Percentiles rank a stretch among this genome's conserved stretches.
Conservation (phyloP, 2,329 filamentous ascomycete species). For the Neonectria neomacrospora region DNA sequence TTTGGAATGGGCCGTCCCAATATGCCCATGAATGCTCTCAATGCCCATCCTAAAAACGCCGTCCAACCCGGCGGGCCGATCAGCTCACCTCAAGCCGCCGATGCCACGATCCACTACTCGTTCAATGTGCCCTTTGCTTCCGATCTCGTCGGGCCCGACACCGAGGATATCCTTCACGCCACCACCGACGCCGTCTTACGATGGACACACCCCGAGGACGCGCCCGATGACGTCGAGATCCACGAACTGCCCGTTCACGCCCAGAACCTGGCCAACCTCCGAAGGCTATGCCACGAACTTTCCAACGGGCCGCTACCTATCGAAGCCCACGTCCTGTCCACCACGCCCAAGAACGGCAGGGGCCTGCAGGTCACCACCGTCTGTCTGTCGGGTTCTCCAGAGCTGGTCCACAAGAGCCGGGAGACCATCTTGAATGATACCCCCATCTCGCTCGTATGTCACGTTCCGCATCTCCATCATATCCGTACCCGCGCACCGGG, state of each 20-base stretch:
- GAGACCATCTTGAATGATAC: constrained; percentile 92
- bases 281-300: constrained; percentile 83
- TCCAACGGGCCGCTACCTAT: constrained; percentile 76
- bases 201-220: constrained; percentile 93
- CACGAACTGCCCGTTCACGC: constrained; percentile 93
- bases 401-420: constrained; percentile 88
- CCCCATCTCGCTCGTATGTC: constrained; percentile 87
- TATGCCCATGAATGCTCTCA: constrained; percentile 66
- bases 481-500: neutral
- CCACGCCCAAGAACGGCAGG: constrained; percentile 78
- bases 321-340: constrained; percentile 85
- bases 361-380: constrained; percentile 83
- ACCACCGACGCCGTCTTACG: constrained; percentile 86
- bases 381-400: constrained; percentile 87
- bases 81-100: constrained; percentile 76
- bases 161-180: constrained; percentile 93
- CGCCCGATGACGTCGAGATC: constrained; percentile 83
- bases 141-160: constrained; percentile 90
- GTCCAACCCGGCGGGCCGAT: constrained; percentile 65
- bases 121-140: constrained; percentile 98
- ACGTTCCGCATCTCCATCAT: constrained; percentile 13
- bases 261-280: constrained; percentile 83
- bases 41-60: constrained; percentile 67
- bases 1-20: constrained; percentile 72
- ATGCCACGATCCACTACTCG: constrained; percentile 86